Conservation (phyloP, 768 basidiomycete genomes). For the Calocybe cyanea region DNA sequence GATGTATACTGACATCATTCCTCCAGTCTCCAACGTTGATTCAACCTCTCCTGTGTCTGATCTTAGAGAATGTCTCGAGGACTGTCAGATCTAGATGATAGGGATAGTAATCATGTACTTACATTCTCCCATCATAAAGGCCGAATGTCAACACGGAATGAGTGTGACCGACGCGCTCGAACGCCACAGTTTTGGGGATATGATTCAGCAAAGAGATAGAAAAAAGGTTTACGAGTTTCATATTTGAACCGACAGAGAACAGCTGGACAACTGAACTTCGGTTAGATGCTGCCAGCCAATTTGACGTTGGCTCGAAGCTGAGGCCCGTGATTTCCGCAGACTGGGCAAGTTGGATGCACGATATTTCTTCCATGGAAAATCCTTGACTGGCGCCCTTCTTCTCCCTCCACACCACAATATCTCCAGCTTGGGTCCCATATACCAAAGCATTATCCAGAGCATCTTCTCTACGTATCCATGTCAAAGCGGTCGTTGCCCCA, state of each 20-base stretch:
- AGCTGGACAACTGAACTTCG: not conserved
- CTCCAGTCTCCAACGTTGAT: not conserved
- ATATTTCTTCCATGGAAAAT: not conserved
- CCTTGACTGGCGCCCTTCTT: not conserved
- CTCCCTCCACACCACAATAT: not conserved
- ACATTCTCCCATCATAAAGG: constrained; percentile 1
- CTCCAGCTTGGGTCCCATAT: not conserved
- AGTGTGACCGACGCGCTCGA: not conserved
- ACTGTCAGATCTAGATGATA: not conserved
- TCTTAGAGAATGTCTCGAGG: not conserved
- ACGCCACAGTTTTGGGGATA: not conserved
- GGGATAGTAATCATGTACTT: not conserved
- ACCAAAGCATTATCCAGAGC: not conserved
- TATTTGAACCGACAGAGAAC: not conserved
- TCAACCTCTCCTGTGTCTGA: not conserved
- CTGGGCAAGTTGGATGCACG: not conserved
- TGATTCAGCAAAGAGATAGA: not conserved
- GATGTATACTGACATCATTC: not conserved
- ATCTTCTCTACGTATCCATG: not conserved
- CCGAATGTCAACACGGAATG: not conserved
- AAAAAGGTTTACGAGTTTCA: not conserved
- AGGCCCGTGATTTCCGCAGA: not conserved
- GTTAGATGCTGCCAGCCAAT: not conserved
- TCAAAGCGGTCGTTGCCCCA: not conserved
- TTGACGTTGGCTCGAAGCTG: not conserved